Evolutionary conservation across 2,329 filamentous ascomycete species (phyloP).

Genomic region (Nigrospora sphaerica): DNA sequence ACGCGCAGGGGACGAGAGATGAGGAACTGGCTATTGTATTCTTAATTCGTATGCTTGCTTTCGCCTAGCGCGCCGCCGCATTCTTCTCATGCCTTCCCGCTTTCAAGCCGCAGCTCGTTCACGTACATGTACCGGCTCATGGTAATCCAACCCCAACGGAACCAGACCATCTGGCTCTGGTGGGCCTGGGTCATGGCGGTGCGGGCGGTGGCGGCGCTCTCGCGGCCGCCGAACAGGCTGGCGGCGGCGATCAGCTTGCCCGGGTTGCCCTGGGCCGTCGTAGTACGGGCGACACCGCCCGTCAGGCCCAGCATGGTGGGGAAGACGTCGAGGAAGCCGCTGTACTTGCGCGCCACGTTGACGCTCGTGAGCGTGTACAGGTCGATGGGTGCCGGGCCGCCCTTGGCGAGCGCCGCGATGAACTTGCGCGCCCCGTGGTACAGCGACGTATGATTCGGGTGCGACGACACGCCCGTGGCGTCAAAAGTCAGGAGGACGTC

Average conservation of each 20-base stretch:
- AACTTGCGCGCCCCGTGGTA: conserved; percentile 76
- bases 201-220: conserved; percentile 54
- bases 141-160: conserved; percentile 90
- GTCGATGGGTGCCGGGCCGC: conserved; percentile 63
- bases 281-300: conserved; percentile 13
- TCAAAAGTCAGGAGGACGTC: conserved; percentile 91
- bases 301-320: conserved; percentile 55
- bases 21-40: no score
- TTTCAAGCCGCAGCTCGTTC: conserved; percentile 68
- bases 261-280: conserved; percentile 39
- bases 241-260: conserved; percentile 64
- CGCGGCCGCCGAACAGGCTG: conserved; percentile 51
- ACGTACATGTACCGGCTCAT: conserved; percentile 92
- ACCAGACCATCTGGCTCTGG: conserved; percentile 97
- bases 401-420: conserved; percentile 56
- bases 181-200: conserved; percentile 86
- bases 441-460: conserved; percentile 90
- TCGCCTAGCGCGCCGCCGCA: not conserved
- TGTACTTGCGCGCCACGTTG: conserved; percentile 72
- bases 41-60: no score
- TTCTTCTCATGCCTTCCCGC: conserved; percentile 14
- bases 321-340: conserved; percentile 67
- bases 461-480: conserved; percentile 68
- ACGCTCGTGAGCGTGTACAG: conserved; percentile 80
- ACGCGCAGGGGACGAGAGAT: no score